These are phyloP conservation scores for Emericellopsis cladophorae DNA, from an alignment of 2,329 filamentous ascomycete species.

Conservation along the genomic window DNA sequence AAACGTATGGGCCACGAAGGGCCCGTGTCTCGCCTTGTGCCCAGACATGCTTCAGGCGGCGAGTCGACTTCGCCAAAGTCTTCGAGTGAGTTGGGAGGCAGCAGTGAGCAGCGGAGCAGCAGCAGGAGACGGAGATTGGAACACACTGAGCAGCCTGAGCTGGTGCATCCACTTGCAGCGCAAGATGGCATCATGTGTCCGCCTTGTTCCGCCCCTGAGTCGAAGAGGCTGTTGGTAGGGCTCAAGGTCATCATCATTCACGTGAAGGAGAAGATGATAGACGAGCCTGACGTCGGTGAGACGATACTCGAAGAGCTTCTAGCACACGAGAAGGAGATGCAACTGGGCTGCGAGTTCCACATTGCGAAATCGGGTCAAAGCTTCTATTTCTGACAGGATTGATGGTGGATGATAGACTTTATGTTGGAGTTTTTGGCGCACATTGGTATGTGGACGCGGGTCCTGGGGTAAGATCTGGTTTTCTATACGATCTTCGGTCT, in stretches of 20 bases:
- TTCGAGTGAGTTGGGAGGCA: not conserved
- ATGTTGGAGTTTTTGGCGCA: not conserved
- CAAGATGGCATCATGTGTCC: not conserved
- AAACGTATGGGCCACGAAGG: constrained; percentile 37
- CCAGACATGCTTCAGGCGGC: constrained; percentile 1
- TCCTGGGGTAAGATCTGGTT: too few species aligned
- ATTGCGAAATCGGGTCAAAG: constrained; percentile 56
- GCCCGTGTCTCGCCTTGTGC: constrained; percentile 6
- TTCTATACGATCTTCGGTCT: too few species aligned
- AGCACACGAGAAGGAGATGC: constrained; percentile 49
- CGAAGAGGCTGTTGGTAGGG: constrained; percentile 46
- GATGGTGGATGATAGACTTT: not conserved
- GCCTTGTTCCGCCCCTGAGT: not conserved
- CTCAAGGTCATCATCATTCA: constrained; percentile 83
- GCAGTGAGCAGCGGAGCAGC: not conserved
- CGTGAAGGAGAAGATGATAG: constrained; percentile 73
- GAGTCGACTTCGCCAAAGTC: constrained; percentile 13
- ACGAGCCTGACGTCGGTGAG: constrained; percentile 52
- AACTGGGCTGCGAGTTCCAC: constrained; percentile 69
- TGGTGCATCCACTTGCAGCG: constrained; percentile 23
- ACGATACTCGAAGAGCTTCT: constrained; percentile 58
- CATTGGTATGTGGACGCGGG: too few species aligned
- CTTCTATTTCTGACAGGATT: constrained; percentile 28
- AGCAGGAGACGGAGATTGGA: constrained; percentile 15
- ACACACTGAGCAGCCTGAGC: constrained; percentile 26